Evolutionary conservation across 352 stramenopile species (phyloP), one percentile per base, ranked within the genome.

Genomic region (Phytophthora citrophthora): DNA sequence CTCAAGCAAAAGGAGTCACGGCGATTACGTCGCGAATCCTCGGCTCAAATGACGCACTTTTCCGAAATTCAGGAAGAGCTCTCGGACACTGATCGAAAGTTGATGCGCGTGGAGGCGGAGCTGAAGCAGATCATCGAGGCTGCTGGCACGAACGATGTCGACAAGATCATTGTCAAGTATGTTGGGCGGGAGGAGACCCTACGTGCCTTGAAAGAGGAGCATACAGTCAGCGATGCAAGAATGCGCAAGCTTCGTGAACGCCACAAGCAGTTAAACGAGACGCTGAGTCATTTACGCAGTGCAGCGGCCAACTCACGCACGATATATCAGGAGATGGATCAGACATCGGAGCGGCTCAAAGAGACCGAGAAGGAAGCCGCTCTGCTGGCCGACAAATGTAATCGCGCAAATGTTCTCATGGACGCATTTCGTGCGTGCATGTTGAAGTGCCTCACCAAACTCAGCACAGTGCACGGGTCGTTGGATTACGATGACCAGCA

Each of bases 321-420:
- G 13, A 88, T 91, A 43, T 94, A 94, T 66, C 86, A 94, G 46
- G 86, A 92, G 50, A 92, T 94, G 86, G 86, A 94, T 56, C 77
- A 91, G 31, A 92, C 86, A 3, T 84, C 81, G 5, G 86, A 94
- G 51, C 76, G 83, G 0, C 74, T 94, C n/a, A 94, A 94, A 26
- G 86, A 94, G 24, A 91, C 90, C 36, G 86, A 93, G 45, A 94
- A 94, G 49, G 85, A 92, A 43, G 86, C 83, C 10, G 77, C 82
- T 20, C 27, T 81, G 26, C 61, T 94, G 10, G 77, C 83, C 0
- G 82, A 92, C 9, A 84, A 79, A 24, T 92, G 83, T 68, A 94
- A 94, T 44, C 77, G 83, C 4, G 69, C 79, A 18, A 92, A 91
- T 48, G 81, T 94, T 31, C 77, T 89, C 64, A 90, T 90, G 73